phyloP scores from a whole-genome alignment of 2,329 filamentous ascomycete species.

The Dryadomyces quercus-mongolicae region DNA sequence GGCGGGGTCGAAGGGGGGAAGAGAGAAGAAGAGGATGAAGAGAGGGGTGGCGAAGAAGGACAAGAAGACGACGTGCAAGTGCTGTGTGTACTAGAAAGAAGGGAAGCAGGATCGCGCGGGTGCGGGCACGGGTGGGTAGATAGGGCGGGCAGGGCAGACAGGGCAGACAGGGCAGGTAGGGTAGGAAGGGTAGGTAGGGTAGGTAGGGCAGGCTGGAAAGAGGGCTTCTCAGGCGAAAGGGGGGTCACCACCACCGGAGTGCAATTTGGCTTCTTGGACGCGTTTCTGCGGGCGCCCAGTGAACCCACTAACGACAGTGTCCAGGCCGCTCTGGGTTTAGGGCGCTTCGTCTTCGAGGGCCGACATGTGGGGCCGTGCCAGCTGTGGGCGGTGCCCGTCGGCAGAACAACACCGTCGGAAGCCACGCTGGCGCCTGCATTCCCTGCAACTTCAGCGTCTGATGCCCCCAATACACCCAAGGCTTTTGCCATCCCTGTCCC shows the following conservation, averaged over 20 bases:
- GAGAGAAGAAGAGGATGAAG: not conserved
- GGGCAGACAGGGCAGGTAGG: no score
- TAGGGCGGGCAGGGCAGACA: no score
- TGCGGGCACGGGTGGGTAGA: not conserved
- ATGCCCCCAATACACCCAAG: not conserved
- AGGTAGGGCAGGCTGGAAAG: not conserved
- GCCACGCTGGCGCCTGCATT: no score
- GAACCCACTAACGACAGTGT: conserved; percentile 4
- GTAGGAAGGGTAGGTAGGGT: no score
- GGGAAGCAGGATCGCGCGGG: not conserved
- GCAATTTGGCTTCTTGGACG: not conserved
- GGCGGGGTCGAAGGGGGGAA: not conserved
- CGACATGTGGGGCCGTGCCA: not conserved
- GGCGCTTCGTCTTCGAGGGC: not conserved
- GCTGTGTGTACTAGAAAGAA: no score
- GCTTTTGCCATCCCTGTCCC: not conserved
- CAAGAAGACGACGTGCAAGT: not conserved
- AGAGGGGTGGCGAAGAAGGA: not conserved
- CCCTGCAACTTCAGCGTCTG: no score
- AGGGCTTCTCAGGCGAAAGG: not conserved
- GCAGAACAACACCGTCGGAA: conserved; percentile 4
- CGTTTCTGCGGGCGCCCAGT: not conserved
- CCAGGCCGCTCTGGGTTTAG: conserved; percentile 9
- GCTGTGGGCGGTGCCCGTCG: conserved; percentile 2
- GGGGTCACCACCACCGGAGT: not conserved